Evolutionary conservation across 176 grass and related monocot genomes (phyloP).

Genomic region (Avena atlantica): DNA sequence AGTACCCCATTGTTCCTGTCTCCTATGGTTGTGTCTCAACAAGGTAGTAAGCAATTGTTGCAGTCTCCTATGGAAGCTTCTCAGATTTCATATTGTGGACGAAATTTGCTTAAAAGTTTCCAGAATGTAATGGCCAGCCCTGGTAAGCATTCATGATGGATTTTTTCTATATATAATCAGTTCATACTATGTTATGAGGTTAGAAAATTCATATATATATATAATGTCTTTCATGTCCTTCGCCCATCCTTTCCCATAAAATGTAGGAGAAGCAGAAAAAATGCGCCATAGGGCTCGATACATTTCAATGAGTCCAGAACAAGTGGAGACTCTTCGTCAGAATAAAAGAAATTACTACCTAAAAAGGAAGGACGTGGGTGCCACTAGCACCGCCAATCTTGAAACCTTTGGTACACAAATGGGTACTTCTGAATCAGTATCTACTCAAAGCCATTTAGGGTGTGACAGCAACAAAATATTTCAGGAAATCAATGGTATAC

Average conservation of each 20-base stretch:
- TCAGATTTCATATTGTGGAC: background rate
- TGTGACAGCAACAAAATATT: too few relatives aligned
- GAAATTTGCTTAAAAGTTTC: background rate
- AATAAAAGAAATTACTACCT: background rate
- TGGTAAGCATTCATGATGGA: background rate
- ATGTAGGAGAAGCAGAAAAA: background rate
- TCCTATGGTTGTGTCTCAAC: background rate
- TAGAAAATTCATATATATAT: too few relatives aligned
- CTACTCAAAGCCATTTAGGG: too few relatives aligned
- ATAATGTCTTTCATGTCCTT: too few relatives aligned
- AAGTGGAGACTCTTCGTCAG: background rate
- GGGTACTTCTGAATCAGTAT: too few relatives aligned
- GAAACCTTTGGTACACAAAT: too few relatives aligned
- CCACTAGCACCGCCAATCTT: background rate
- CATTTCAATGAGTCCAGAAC: background rate
- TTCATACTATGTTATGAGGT: too few relatives aligned
- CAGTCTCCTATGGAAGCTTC: background rate
- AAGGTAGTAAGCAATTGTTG: background rate
- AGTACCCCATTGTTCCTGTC: background rate
- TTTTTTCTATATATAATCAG: background rate
- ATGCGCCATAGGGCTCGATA: background rate
- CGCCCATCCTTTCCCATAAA: background rate
- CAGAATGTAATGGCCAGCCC: background rate
- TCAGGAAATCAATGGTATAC: too few relatives aligned
- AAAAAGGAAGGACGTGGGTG: background rate